Conservation (phyloP, 2,329 filamentous ascomycete genomes). For the Venturia effusa region DNA sequence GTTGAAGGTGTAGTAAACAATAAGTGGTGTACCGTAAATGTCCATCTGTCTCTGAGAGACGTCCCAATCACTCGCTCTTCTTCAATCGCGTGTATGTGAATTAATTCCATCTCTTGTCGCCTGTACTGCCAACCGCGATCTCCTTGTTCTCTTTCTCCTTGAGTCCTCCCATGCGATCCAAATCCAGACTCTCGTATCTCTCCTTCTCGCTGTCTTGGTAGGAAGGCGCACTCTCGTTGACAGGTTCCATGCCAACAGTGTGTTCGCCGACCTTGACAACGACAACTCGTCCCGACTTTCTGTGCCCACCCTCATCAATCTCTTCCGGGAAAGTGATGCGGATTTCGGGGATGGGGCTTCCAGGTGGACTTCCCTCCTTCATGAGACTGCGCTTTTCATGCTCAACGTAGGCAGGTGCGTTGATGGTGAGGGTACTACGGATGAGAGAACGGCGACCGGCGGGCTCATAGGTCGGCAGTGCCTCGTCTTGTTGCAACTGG, state of each 20-base stretch:
- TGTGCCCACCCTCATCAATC: constrained; percentile 70
- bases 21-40: background rate
- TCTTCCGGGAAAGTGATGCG: constrained; percentile 97
- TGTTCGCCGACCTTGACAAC: constrained; percentile 85
- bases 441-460: constrained; percentile 42
- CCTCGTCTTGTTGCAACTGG: constrained; percentile 58
- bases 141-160: constrained; percentile 63
- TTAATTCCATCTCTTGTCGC: constrained; percentile 1
- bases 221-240: constrained; percentile 69
- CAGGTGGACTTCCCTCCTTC: constrained; percentile 60
- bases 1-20: background rate
- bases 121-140: background rate
- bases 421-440: constrained; percentile 29
- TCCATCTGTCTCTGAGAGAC: background rate
- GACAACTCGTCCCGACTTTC: constrained; percentile 77
- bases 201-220: constrained; percentile 67
- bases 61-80: background rate
- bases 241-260: constrained; percentile 78
- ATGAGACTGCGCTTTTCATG: constrained; percentile 72
- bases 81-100: background rate
- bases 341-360: constrained; percentile 81
- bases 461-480: constrained; percentile 35
- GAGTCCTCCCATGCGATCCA: constrained; percentile 86
- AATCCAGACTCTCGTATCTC: constrained; percentile 86
- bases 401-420: constrained; percentile 55